Evolutionary conservation across 805 yeast species (phyloP).

Genomic region (Lipomyces orientalis): DNA sequence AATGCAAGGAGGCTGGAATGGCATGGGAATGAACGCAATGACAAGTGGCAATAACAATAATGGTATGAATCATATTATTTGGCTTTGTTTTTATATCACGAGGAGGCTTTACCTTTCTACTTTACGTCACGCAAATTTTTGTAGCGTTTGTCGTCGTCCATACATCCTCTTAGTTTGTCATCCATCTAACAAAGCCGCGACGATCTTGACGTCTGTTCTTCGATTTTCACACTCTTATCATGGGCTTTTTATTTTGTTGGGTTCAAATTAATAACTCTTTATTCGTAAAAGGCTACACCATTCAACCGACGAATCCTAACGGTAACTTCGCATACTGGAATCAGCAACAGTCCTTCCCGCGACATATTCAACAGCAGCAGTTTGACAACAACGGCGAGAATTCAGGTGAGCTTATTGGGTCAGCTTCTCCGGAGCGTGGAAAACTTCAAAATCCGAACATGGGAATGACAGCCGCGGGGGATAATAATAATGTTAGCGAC

Average conservation of each 20-base stretch:
- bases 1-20: constrained; percentile 13
- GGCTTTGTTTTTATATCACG: not conserved
- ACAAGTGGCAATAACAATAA: constrained; percentile 8
- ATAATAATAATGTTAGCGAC: not conserved
- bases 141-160: not conserved
- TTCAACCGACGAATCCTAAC: constrained; percentile 5
- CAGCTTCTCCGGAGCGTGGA: not conserved
- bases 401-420: not conserved
- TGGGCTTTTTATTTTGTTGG: not conserved
- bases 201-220: not conserved
- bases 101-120: not conserved
- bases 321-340: constrained; percentile 18
- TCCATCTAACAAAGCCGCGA: not conserved
- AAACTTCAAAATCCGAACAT: not conserved
- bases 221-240: not conserved
- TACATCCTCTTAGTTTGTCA: not conserved
- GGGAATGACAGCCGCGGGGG: not conserved
- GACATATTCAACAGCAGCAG: not conserved
- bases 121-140: not conserved
- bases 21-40: constrained; percentile 1
- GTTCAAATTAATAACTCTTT: constrained; percentile 8
- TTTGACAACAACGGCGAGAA: not conserved
- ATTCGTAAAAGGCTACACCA: constrained; percentile 15
- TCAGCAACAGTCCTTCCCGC: constrained; percentile 13
- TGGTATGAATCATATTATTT: constrained; percentile 7